Evolutionary conservation across 2,329 filamentous ascomycete species (phyloP), one percentile per base, ranked within the genome.

Genomic region (Akanthomyces dipterigenus): DNA sequence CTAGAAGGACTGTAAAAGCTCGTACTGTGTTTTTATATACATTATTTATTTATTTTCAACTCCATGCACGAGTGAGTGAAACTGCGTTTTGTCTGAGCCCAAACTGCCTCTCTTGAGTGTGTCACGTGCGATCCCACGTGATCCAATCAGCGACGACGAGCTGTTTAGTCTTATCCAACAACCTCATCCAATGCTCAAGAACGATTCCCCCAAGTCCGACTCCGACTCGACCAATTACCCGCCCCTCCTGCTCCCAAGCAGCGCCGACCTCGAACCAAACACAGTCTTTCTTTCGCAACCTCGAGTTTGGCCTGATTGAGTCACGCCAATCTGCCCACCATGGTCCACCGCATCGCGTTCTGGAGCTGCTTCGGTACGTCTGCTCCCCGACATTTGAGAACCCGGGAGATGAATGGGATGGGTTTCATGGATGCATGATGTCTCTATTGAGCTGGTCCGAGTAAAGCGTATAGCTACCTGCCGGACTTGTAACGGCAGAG

Each of bases 291-390:
- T 7, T 26, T 18, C 24, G 12, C 11, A 4, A 11, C 16, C n/a
- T 9, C 34, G 26, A 53, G 14, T 31, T 1, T 14, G 22, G 31
- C 11, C 45, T 22, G 26, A 5, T 46, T 12, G 31, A 56, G 51
- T 16, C 40, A n/a, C 16, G 31, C 36, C 34, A 59, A 60, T 48
- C 9, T 42, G 68, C 66, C 67, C 74, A 80, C 68, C 68, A 86
- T 86, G 83, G 82, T 85, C 65, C 76, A 78, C 77, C 82, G 84
- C 73, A 81, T 92, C 75, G 79, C 91, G 75, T 92, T 93, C 82
- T 93, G 90, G 90, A 82, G 84, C 77, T 89, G 89, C 82, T 96
- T 97, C 85, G 93, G 93, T 97, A 86, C 72, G 83, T 80, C 63
- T 18, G 18, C 66, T 51, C 68, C 58, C 49, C 40, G 6, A 24